phyloP scores from a whole-genome alignment of 306 rosid species.

The Medicago ruthenica region DNA sequence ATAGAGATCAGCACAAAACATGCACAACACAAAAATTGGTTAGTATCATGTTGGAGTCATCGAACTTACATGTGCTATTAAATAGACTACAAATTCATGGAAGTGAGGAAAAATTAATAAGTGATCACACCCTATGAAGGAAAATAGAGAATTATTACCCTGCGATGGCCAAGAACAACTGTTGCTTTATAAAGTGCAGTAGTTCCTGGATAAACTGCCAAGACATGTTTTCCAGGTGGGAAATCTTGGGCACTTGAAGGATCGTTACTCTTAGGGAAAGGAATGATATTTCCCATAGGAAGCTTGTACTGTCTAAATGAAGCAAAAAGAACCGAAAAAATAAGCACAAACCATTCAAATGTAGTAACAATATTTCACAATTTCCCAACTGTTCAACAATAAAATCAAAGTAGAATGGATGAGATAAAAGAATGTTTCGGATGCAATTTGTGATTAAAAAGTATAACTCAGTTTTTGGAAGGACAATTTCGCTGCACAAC shows the following conservation, averaged over 20 bases:
- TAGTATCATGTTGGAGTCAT: slow-evolving; percentile 44
- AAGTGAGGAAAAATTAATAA: slow-evolving; percentile 24
- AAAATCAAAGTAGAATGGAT: background rate
- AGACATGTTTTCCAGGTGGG: slow-evolving; percentile 80
- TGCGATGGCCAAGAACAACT: slow-evolving; percentile 87
- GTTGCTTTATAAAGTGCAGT: slow-evolving; percentile 99
- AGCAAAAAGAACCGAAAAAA: slow-evolving; percentile 28
- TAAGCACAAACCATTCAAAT: slow-evolving; percentile 9
- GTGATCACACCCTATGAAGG: slow-evolving; percentile 18
- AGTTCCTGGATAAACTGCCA: slow-evolving; percentile 98
- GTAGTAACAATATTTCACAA: slow-evolving; percentile 22
- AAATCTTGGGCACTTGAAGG: slow-evolving; percentile 75
- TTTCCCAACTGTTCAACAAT: background rate
- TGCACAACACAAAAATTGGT: slow-evolving; percentile 48
- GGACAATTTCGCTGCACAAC: background rate
- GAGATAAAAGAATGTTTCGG: background rate
- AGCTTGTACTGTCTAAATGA: slow-evolving; percentile 82
- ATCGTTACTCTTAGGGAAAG: slow-evolving; percentile 90
- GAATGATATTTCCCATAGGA: slow-evolving; percentile 81
- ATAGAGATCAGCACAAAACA: slow-evolving; percentile 48
- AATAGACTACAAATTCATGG: slow-evolving; percentile 3
- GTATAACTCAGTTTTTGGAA: background rate
- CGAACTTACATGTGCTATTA: slow-evolving; percentile 3
- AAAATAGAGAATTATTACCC: slow-evolving; percentile 60
- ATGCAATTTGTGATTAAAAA: background rate